Conservation (phyloP, 2,329 filamentous ascomycete species). For the Colletotrichum sp. region DNA sequence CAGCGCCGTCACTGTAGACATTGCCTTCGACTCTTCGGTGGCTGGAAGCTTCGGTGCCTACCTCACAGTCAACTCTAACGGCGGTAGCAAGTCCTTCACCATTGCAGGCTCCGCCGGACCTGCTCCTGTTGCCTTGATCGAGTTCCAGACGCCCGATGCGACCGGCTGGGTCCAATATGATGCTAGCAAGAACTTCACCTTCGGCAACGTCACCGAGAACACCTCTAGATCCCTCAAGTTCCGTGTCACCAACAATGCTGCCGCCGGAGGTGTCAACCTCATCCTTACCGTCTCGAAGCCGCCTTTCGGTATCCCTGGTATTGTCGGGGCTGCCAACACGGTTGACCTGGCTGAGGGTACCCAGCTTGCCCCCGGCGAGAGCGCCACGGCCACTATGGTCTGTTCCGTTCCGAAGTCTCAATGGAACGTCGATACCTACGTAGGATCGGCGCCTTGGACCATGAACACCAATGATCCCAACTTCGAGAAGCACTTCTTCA, state of each 20-base stretch:
- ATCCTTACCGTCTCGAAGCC: conserved; percentile 66
- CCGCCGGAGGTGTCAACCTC: conserved; percentile 47
- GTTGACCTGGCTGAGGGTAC: conserved; percentile 64
- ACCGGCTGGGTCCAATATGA: conserved; percentile 54
- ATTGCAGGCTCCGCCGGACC: conserved; percentile 55
- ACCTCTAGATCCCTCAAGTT: conserved; percentile 51
- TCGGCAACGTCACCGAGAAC: conserved; percentile 61
- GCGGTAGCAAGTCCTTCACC: conserved; percentile 52
- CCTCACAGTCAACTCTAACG: conserved; percentile 50
- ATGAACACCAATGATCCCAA: conserved; percentile 61
- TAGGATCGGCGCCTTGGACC: conserved; percentile 55
- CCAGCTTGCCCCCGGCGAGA: conserved; percentile 51
- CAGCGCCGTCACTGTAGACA: conserved; percentile 39
- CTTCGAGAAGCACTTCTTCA: conserved; percentile 56
- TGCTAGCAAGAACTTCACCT: conserved; percentile 49
- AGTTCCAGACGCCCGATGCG: conserved; percentile 60
- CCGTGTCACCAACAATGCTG: conserved; percentile 57
- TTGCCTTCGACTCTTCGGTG: conserved; percentile 51
- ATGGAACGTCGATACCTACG: conserved; percentile 59
- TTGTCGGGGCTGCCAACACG: conserved; percentile 59
- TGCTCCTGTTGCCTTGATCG: conserved; percentile 52
- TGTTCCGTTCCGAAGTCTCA: conserved; percentile 62
- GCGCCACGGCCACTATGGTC: conserved; percentile 54
- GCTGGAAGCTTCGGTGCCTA: conserved; percentile 56
- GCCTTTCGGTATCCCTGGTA: conserved; percentile 58